phyloP scores from a whole-genome alignment of 306 rosid species.

The Herpetospermum pedunculosum region DNA sequence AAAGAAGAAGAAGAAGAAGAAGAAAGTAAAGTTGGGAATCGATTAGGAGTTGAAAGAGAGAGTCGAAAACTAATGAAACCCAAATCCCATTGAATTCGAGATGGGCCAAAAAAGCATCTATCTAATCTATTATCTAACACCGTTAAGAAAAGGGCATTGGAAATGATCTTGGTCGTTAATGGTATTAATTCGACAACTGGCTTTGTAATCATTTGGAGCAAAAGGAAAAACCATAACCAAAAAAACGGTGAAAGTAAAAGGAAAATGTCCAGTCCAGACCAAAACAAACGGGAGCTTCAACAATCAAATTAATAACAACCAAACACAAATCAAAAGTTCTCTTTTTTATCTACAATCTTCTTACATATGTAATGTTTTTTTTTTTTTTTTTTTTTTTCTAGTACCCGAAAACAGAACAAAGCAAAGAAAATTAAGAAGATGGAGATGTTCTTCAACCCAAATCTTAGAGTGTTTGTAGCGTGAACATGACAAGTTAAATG shows the following conservation, averaged over 20 bases:
- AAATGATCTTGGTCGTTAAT: conserved; percentile 3
- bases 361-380: background rate
- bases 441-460: too few species aligned
- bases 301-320: too few species aligned
- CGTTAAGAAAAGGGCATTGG: background rate
- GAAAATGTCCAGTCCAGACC: background rate
- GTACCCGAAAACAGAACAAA: too few species aligned
- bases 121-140: too few species aligned
- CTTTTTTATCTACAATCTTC: background rate
- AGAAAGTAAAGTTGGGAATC: conserved; percentile 1
- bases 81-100: conserved; percentile 13
- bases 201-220: conserved; percentile 1
- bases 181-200: conserved; percentile 1
- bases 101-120: too few species aligned
- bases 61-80: background rate
- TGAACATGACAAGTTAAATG: too few species aligned
- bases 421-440: too few species aligned
- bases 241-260: conserved; percentile 8
- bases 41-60: background rate
- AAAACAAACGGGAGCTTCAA: background rate
- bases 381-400: too few species aligned
- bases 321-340: background rate
- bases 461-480: too few species aligned
- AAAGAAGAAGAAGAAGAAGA: background rate
- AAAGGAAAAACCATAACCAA: conserved; percentile 3